Evolutionary conservation across 2,329 filamentous ascomycete genomes (phyloP), one percentile per base, ranked within the genome.

Genomic region (Raffaelea ambrosiae): DNA sequence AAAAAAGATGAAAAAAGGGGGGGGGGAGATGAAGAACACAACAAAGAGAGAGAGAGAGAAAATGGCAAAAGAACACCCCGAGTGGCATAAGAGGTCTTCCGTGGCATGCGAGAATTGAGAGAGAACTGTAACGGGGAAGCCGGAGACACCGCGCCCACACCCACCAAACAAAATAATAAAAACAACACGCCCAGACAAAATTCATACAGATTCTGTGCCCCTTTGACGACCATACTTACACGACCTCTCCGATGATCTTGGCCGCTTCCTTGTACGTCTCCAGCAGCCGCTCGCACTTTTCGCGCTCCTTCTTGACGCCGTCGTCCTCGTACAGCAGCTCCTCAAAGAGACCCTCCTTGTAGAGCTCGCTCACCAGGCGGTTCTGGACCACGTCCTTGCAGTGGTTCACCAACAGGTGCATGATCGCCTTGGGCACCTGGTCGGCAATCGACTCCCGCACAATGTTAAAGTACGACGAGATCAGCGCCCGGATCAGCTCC

Each of bases 381-480:
- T 98, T 98, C 67, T 98, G 93, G 29, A 98, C 90, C 13, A 91
- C 91, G 57, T 98, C 93, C 66, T 97, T 96, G 70, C 88, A 95
- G 72, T 96, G 88, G 68, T 98, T 98, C 62, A 98, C 93, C 31
- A 98, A 79, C 42, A 98, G 79, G 65, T 98, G 93, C 93, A 98
- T 98, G 57, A 98, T 86, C 5, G 93, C 93, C 71, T 98, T 98
- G 56, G 93, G 93, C 11, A 98, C 93, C 69, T 97, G 91, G 63
- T 98, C 93, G 40, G 91, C 91, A 59, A 96, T 95, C n/a, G 88
- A 91, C 68, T 98, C 93, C 53, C 93, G 87, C 42, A 98, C 93
- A 60, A 98, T 98, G 66, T 95, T 95, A 74, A 98, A 98, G 73
- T 98, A 98, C 1, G 90, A 96, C 29, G 88, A 95, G 64, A 98